phyloP scores from a whole-genome alignment of 1,284 basidiomycete genomes.

The Vanrija sp. region DNA sequence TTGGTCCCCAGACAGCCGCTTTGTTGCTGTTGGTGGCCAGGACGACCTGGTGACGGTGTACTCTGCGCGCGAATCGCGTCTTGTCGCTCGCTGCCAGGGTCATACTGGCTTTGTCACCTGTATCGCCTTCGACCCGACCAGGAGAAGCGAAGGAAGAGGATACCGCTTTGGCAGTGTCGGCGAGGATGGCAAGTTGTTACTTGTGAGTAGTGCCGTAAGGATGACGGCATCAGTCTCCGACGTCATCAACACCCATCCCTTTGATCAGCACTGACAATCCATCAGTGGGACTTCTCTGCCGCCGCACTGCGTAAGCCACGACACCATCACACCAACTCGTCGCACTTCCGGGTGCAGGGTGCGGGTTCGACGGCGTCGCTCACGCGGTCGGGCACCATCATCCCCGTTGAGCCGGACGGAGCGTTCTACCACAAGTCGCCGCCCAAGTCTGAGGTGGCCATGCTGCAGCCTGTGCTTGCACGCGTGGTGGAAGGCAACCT shows the following conservation, averaged over 20 bases:
- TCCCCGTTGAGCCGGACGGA: conserved; percentile 51
- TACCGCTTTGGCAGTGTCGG: conserved; percentile 90
- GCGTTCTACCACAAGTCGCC: conserved; percentile 77
- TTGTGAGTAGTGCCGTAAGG: conserved; percentile 54
- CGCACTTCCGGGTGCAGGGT: conserved; percentile 27
- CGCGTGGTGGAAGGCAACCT: conserved; percentile 74
- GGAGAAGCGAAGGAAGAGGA: conserved; percentile 75
- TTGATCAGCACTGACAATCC: not conserved
- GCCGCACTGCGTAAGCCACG: conserved; percentile 48
- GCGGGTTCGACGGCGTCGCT: conserved; percentile 53
- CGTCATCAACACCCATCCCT: not conserved
- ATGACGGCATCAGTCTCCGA: not conserved
- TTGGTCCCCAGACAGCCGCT: conserved; percentile 93
- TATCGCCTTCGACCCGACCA: conserved; percentile 77
- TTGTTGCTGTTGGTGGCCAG: conserved; percentile 85
- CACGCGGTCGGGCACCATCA: conserved; percentile 56
- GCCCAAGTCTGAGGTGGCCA: conserved; percentile 79
- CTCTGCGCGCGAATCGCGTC: conserved; percentile 82
- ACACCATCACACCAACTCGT: conserved; percentile 39
- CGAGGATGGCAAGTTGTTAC: conserved; percentile 86
- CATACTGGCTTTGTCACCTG: conserved; percentile 90
- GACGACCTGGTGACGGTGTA: conserved; percentile 93
- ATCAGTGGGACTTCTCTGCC: conserved; percentile 83
- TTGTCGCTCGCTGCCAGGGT: conserved; percentile 94
- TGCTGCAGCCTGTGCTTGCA: conserved; percentile 82